phyloP scores from a whole-genome alignment of 2,329 filamentous ascomycete genomes.

The Hymenoscyphus occultus region DNA sequence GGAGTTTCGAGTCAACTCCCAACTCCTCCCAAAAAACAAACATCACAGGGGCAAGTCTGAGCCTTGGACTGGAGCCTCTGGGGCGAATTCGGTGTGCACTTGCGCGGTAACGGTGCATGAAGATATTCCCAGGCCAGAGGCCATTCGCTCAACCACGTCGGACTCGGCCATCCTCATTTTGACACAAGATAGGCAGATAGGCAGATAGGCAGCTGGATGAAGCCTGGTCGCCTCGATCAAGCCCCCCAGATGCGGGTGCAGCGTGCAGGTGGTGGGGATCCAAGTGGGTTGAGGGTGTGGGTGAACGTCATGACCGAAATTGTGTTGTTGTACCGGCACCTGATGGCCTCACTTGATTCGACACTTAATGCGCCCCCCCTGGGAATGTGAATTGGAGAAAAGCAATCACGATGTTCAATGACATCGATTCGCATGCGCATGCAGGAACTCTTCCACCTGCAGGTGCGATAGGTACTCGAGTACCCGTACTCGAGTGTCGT shows the following conservation, averaged over 20 bases:
- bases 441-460: not conserved
- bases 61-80: not conserved
- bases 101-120: not conserved
- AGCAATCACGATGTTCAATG: not conserved
- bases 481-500: too few relatives aligned
- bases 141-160: not conserved
- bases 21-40: not conserved
- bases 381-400: not conserved
- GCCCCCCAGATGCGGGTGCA: not conserved
- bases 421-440: not conserved
- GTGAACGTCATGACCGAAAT: not conserved
- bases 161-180: not conserved
- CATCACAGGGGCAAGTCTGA: conserved; percentile 2
- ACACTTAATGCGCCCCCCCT: not conserved
- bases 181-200: not conserved
- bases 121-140: not conserved
- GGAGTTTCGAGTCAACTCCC: not conserved
- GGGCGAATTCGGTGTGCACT: not conserved
- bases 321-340: not conserved
- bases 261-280: not conserved
- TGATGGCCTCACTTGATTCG: not conserved
- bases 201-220: not conserved
- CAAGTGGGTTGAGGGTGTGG: not conserved
- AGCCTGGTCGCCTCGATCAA: not conserved
- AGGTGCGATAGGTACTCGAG: too few relatives aligned